Conservation (phyloP, 2,329 filamentous ascomycete genomes). For the Scedosporium aurantiacum region DNA sequence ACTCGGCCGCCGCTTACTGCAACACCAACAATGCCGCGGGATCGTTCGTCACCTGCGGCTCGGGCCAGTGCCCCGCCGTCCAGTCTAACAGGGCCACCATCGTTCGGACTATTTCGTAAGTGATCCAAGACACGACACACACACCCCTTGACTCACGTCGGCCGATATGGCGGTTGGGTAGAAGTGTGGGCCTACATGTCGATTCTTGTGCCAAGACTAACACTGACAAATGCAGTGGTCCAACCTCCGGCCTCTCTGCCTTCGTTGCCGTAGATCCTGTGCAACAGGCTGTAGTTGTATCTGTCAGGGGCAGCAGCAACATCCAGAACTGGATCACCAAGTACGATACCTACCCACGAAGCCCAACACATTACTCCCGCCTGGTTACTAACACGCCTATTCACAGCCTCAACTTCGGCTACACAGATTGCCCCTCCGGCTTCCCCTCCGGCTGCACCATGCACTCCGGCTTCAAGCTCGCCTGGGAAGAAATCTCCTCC, state of each 20-base stretch:
- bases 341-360: conserved; percentile 9
- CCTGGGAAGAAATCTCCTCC: conserved; percentile 42
- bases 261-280: conserved; percentile 33
- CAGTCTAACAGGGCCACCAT: conserved; percentile 31
- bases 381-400: background rate
- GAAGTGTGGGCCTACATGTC: too few species aligned
- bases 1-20: conserved; percentile 42
- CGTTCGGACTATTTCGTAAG: conserved; percentile 29
- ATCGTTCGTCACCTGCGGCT: conserved; percentile 29
- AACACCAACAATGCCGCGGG: conserved; percentile 31
- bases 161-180: too few species aligned
- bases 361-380: background rate
- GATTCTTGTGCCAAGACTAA: background rate
- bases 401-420: conserved; percentile 18
- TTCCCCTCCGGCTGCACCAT: conserved; percentile 33
- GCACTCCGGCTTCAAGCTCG: conserved; percentile 47
- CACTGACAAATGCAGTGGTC: background rate
- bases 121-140: background rate
- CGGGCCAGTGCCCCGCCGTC: conserved; percentile 31
- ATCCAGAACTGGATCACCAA: conserved; percentile 53
- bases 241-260: background rate
- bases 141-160: too few species aligned
- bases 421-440: conserved; percentile 24
- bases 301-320: conserved; percentile 47
- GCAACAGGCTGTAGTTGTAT: conserved; percentile 44